Conservation (phyloP, 2,329 filamentous ascomycete species). For the Aspergillus latus region DNA sequence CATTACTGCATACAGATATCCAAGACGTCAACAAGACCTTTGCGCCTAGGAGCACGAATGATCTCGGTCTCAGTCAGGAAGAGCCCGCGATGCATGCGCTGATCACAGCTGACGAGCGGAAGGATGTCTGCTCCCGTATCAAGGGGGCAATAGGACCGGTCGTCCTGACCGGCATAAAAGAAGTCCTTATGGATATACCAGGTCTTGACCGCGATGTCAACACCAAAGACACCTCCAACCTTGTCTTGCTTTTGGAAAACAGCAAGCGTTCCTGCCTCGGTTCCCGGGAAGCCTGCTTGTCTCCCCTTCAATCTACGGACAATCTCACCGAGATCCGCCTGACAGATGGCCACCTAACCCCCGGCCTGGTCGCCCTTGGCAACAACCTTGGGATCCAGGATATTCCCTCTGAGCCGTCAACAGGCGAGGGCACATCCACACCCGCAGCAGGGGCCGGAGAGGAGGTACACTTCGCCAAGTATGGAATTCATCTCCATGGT, state of each 20-base stretch:
- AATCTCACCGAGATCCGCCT: neutral
- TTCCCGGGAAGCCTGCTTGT: neutral
- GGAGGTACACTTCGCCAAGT: conserved; percentile 42
- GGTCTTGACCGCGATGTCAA: neutral
- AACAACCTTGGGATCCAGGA: conserved; percentile 39
- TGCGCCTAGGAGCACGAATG: neutral
- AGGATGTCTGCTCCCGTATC: neutral
- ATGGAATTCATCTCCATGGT: conserved; percentile 48
- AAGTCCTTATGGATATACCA: neutral
- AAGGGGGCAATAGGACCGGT: neutral
- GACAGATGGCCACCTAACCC: neutral
- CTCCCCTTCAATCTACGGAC: neutral
- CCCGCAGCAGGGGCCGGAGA: conserved; percentile 26
- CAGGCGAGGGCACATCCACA: conserved; percentile 48
- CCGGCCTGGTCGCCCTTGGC: conserved; percentile 25
- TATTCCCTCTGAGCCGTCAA: conserved; percentile 60
- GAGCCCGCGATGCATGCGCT: neutral
- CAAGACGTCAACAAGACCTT: neutral
- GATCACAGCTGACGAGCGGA: neutral
- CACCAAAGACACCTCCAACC: no score
- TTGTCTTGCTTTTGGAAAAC: neutral
- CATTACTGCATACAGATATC: neutral
- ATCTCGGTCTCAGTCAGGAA: neutral
- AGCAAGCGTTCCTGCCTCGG: neutral
- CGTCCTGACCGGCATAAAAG: neutral